Evolutionary conservation across 2,329 filamentous ascomycete species (phyloP).

Genomic region (Trichoderma sp.): DNA sequence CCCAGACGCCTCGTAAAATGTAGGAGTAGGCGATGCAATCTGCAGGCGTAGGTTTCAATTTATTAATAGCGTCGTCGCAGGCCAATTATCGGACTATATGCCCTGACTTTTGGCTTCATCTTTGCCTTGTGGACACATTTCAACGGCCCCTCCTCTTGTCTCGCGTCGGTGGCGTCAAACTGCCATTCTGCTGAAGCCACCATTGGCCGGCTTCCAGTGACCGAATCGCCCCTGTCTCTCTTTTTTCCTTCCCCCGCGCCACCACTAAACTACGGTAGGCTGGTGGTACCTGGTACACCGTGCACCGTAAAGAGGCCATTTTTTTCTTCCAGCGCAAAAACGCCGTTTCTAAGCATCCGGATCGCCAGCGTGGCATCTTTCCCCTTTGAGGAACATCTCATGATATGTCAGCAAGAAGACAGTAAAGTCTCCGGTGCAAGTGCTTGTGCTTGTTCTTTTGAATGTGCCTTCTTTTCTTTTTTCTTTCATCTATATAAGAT

Average conservation of each 20-base stretch:
- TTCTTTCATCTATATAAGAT: constrained; percentile 6
- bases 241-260: not conserved
- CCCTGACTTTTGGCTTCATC: not conserved
- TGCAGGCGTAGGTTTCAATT: not conserved
- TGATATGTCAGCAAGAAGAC: constrained; percentile 18
- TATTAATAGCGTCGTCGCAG: not conserved
- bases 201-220: not conserved
- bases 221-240: not conserved
- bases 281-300: constrained; percentile 5
- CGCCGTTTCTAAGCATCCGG: constrained; percentile 4
- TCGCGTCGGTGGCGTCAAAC: constrained; percentile 1
- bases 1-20: not conserved
- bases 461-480: not conserved
- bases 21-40: not conserved
- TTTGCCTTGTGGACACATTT: not conserved
- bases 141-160: not conserved
- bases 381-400: constrained; percentile 18
- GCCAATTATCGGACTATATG: not conserved
- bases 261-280: not conserved
- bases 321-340: not conserved
- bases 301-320: not conserved
- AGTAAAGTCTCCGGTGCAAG: not conserved
- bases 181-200: not conserved
- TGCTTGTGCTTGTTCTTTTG: not conserved
- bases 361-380: constrained; percentile 30